Evolutionary conservation across 2,329 filamentous ascomycete genomes (phyloP), one percentile per base, ranked within the genome.

Genomic region (Aspergillus pseudoterreus): DNA sequence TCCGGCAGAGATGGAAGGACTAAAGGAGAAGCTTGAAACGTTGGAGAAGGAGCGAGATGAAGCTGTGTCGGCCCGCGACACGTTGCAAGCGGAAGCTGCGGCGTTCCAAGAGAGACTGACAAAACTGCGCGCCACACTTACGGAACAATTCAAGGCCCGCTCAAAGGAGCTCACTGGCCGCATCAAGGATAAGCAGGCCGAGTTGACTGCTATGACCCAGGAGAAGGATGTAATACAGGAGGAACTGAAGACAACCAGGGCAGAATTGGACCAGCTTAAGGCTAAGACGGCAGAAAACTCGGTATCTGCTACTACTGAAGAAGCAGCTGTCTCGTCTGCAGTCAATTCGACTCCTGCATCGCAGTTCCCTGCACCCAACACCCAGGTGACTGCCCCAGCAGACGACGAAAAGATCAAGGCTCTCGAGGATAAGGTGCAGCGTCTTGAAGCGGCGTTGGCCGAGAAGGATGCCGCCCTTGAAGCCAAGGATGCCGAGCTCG

Each of bases 1-100:
- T 66, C 92, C 94, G 41, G 90, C 89, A 3, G 92, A 97, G 65
- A 82, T 96, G 67, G 92, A 97, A 62, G 85, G 87, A 53, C 80
- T 99, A 52, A 96, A 94, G 75, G 84, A 88, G 65, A 85, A 86
- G 53, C 82, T 96, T 48, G 75, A 83, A 6, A 75, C 74, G 1
- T 73, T 92, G 10, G 80, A 90, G 66, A 74, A 77, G 27, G 87
- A 92, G 65, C 81, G 85, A 6, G 80, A 87, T 58, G 85, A 90
- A 55, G 74, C 88, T 10, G 74, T 82, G 45, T 70, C 75, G 2
- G 77, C 78, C 61, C 78, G 74, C 58, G 74, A 73, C 50, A 63
- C 69, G 6, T 64, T 83, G n/a, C 74, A 81, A 56, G 71, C 77
- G 33, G 73, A 83, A 56, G 63, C 77, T 27, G 72, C 76, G 38